Evolutionary conservation across 2,329 filamentous ascomycete species (phyloP), one percentile per base, ranked within the genome.

Genomic region (Periconia sp.): DNA sequence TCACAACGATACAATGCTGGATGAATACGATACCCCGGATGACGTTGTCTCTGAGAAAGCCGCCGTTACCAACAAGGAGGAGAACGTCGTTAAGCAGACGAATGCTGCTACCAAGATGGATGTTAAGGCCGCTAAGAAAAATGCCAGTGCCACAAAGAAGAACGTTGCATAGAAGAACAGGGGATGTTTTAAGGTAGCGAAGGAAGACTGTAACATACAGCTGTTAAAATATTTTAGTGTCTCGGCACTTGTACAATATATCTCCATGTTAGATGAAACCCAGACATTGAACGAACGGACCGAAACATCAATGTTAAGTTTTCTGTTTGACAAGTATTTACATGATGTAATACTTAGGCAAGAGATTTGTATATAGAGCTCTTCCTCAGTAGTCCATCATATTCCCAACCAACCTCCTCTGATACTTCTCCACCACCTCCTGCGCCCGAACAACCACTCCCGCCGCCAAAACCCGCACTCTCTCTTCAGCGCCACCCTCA

Each of bases 371-470:
- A 27, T 27, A 27, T 8, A 27, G 8, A 27, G 8, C 23, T 27
- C 23, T 27, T 8, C 23, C 23, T 40, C 58, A 73, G 55, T 70
- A 73, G 41, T 72, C 80, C 55, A 81, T 75, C 72, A 83, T 74
- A 56, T 90, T 84, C 1, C 92, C 92, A 77, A 94, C 84, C 64
- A 96, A 73, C 53, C 90, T 72, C 52, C 86, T 83, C 72, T 92
- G 88, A 68, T 92, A 92, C 73, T 86, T 89, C 67, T 95, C 90
- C 59, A 93, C 85, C 9, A 91, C 86, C 73, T 97, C 92, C 45
- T 87, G 83, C 61, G 92, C 80, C 67, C 88, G 88, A 33, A 97
- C 84, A 63, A 95, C 73, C 47, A 92, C 86, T 0, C 87, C 89
- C 0, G 91, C 91, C 5, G 90, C 88, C 64, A 94, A 68, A 77